Percentiles rank a stretch among this genome's conserved stretches.
Evolutionary conservation across 129 eudicot genomes (phyloP).

Genomic region (Mikania micrantha): DNA sequence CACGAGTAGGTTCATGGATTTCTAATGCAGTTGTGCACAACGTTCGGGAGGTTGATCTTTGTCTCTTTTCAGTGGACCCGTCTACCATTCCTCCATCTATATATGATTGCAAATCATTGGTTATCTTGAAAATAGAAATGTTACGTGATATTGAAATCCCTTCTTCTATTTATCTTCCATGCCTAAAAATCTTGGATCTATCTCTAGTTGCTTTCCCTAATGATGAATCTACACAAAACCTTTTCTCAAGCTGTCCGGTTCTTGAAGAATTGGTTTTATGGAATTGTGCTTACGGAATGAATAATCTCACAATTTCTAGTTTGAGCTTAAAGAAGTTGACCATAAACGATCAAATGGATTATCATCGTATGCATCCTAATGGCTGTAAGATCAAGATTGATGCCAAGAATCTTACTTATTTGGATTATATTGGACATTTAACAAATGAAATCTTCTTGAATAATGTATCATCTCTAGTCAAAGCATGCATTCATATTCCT

Average conservation of each 20-base stretch:
- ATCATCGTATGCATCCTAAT: neutral
- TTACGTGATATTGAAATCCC: slow-evolving; percentile 14
- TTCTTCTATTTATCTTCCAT: slow-evolving; percentile 13
- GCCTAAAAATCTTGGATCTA: slow-evolving; percentile 21
- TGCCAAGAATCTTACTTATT: slow-evolving; percentile 14
- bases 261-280: slow-evolving; percentile 18
- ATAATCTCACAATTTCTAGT: slow-evolving; percentile 9
- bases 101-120: slow-evolving; percentile 15
- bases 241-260: slow-evolving; percentile 15
- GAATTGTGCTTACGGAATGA: slow-evolving; percentile 14
- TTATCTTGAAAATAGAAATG: slow-evolving; percentile 18
- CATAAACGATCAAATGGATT: slow-evolving; percentile 8
- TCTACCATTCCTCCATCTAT: slow-evolving; percentile 18
- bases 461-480: slow-evolving; percentile 27
- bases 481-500: slow-evolving; percentile 46
- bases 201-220: slow-evolving; percentile 7
- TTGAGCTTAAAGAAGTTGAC: slow-evolving; percentile 16
- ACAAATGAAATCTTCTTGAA: slow-evolving; percentile 33
- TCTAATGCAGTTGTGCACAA: slow-evolving; percentile 14
- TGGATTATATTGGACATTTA: slow-evolving; percentile 34
- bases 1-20: slow-evolving; percentile 15
- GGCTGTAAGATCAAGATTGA: slow-evolving; percentile 27
- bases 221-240: slow-evolving; percentile 18
- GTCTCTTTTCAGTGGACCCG: slow-evolving; percentile 14
- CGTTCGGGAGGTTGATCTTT: slow-evolving; percentile 23